Evolutionary conservation across 345 rosid genomes (phyloP).

Genomic region (Eucalyptus sp.): DNA sequence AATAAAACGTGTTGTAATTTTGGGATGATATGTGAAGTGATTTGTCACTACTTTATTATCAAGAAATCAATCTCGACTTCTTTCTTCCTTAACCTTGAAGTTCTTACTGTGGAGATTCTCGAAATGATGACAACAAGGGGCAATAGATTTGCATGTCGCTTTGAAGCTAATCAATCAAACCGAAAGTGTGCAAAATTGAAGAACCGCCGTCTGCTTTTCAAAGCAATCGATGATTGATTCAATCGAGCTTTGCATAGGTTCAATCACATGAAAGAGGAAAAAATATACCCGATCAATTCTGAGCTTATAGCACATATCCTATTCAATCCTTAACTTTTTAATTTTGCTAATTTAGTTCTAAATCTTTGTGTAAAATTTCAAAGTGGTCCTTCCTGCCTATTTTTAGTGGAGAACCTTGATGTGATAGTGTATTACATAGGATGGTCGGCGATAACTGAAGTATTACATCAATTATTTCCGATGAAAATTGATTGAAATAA

Average conservation of each 20-base stretch:
- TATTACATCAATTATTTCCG: background rate
- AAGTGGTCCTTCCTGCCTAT: accelerated
- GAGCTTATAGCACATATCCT: accelerated
- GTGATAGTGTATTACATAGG: background rate
- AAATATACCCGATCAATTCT: background rate
- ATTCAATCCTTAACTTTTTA: too few species aligned
- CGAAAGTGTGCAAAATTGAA: background rate
- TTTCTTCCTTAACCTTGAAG: background rate
- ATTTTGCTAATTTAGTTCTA: accelerated
- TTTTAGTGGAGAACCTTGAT: accelerated
- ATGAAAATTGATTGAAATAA: background rate
- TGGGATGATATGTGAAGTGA: background rate
- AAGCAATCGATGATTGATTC: background rate
- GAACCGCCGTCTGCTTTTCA: background rate
- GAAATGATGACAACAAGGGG: background rate
- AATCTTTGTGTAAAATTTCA: background rate
- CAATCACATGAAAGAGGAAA: background rate
- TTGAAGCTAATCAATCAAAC: background rate
- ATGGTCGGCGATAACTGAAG: too few species aligned
- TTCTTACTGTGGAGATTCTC: background rate
- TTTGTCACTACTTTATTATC: background rate
- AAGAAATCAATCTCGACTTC: background rate
- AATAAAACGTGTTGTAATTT: background rate
- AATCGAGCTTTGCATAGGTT: background rate
- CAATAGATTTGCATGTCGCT: background rate